Conservation (phyloP, 345 rosid genomes). For the Punica granatum region DNA sequence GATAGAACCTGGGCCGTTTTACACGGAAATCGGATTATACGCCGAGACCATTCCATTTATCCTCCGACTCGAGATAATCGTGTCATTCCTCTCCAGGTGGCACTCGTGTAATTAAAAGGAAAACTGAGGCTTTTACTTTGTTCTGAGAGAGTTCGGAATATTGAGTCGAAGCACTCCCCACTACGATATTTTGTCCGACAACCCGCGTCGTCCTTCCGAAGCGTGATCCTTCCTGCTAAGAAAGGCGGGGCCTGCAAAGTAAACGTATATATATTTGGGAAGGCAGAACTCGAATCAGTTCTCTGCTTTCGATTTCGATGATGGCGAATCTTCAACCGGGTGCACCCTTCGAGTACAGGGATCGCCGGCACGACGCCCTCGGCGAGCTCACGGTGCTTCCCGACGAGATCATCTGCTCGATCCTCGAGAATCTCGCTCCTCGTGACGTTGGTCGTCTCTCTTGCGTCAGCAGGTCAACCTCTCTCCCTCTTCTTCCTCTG, state of each 20-base stretch:
- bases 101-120: background rate
- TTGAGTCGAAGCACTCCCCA: too few relatives aligned
- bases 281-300: background rate
- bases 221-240: background rate
- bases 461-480: constrained; percentile 80
- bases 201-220: background rate
- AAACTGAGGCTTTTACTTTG: background rate
- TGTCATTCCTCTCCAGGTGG: too few relatives aligned
- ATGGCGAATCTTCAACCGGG: constrained; percentile 29
- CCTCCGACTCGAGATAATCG: too few relatives aligned
- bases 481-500: constrained; percentile 3
- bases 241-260: background rate
- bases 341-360: constrained; percentile 22
- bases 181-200: too few relatives aligned
- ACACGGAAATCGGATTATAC: too few relatives aligned
- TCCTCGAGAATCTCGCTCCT: constrained; percentile 56
- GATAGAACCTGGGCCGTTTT: too few relatives aligned
- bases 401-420: constrained; percentile 60
- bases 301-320: background rate
- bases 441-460: constrained; percentile 70
- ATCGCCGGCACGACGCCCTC: constrained; percentile 66
- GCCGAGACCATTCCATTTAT: too few relatives aligned
- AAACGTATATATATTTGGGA: constrained; percentile 5
- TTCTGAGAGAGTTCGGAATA: background rate
- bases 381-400: constrained; percentile 59